A percentile compares a stretch with the other conserved stretches of the same genome.
These are phyloP conservation scores for Hypomyces perniciosus DNA, from an alignment of 2,329 filamentous ascomycete genomes.

Conservation along the genomic window DNA sequence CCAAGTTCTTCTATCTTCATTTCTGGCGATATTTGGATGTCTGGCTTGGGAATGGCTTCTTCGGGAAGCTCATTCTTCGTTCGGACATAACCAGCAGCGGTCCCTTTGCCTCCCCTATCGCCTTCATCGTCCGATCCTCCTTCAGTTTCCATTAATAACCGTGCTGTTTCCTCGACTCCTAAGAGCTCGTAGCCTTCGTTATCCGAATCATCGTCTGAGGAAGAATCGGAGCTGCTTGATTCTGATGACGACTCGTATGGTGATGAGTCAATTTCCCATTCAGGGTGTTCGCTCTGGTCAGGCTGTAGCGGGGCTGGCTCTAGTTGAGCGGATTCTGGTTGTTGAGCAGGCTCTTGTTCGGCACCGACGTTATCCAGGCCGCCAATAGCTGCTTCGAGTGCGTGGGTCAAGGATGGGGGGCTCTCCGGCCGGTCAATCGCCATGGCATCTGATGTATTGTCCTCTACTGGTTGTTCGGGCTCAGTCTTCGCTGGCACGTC, in stretches of 20 bases:
- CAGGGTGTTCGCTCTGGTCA: constrained; percentile 48
- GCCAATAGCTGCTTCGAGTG: constrained; percentile 39
- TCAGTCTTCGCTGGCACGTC: constrained; percentile 4
- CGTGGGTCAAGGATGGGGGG: constrained; percentile 34
- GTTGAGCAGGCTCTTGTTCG: constrained; percentile 1
- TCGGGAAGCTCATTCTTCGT: constrained; percentile 76
- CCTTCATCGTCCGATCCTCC: constrained; percentile 74
- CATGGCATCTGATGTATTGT: constrained; percentile 28
- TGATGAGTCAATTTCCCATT: constrained; percentile 81
- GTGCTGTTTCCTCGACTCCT: constrained; percentile 74
- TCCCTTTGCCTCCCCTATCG: constrained; percentile 38
- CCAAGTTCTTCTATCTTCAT: constrained; percentile 76
- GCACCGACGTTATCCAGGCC: constrained; percentile 24
- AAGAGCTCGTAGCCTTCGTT: constrained; percentile 66
- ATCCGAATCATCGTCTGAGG: constrained; percentile 49
- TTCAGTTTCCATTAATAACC: constrained; percentile 78
- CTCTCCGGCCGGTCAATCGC: constrained; percentile 30
- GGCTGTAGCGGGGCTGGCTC: constrained; percentile 22
- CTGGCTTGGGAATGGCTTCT: constrained; percentile 63
- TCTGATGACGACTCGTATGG: constrained; percentile 64
- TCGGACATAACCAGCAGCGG: constrained; percentile 48
- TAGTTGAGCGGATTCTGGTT: constrained; percentile 10
- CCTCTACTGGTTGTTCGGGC: constrained; percentile 5
- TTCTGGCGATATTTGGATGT: constrained; percentile 68
- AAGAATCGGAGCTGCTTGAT: constrained; percentile 52